phyloP scores from a whole-genome alignment of 2,329 filamentous ascomycete genomes.

The Teratosphaeria viscida region DNA sequence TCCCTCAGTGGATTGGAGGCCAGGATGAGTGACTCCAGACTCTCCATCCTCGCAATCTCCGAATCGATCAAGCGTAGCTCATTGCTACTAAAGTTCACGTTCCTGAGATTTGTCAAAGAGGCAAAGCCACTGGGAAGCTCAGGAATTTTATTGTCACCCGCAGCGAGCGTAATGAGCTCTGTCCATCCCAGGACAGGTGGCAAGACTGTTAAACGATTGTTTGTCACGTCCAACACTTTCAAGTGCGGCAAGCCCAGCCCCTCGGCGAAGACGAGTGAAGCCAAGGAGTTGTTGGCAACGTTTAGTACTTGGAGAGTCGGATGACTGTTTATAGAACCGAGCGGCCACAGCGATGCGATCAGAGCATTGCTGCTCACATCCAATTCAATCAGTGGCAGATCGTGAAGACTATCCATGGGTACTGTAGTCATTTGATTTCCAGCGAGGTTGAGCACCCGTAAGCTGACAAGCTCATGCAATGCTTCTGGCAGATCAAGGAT shows the following conservation, averaged over 20 bases:
- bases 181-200: slow-evolving; percentile 67
- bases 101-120: slow-evolving; percentile 55
- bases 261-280: slow-evolving; percentile 37
- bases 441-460: slow-evolving; percentile 69
- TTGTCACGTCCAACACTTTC: slow-evolving; percentile 63
- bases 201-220: slow-evolving; percentile 65
- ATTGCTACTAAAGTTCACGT: slow-evolving; percentile 77
- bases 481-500: slow-evolving; percentile 60
- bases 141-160: slow-evolving; percentile 71
- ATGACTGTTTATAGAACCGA: slow-evolving; percentile 37
- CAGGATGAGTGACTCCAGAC: slow-evolving; percentile 61
- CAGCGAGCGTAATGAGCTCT: slow-evolving; percentile 60
- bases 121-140: slow-evolving; percentile 68
- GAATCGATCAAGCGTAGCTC: slow-evolving; percentile 67
- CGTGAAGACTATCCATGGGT: slow-evolving; percentile 58
- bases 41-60: slow-evolving; percentile 69
- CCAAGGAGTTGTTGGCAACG: slow-evolving; percentile 65
- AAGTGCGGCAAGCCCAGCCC: slow-evolving; percentile 58
- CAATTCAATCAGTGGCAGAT: slow-evolving; percentile 63
- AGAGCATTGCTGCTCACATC: slow-evolving; percentile 69
- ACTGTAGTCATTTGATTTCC: slow-evolving; percentile 66
- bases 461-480: slow-evolving; percentile 54
- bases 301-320: slow-evolving; percentile 64
- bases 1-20: slow-evolving; percentile 85
- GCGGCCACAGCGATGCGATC: slow-evolving; percentile 58